These are phyloP conservation scores for Collybia mongolica DNA, from an alignment of 768 basidiomycete genomes.

Conservation along the genomic window DNA sequence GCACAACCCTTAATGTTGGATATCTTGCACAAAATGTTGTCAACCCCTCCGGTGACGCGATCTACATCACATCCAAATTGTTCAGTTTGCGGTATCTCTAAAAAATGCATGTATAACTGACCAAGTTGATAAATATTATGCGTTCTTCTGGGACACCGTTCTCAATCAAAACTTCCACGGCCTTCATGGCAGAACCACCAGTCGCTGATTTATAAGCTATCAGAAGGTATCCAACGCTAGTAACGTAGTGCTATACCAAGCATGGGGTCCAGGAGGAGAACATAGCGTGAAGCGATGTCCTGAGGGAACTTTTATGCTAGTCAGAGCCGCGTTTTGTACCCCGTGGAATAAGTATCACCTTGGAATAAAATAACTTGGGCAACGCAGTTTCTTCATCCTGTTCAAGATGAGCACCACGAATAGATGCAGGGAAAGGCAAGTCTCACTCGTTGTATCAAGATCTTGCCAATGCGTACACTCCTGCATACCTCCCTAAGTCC, in stretches of 20 bases:
- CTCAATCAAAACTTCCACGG: slow-evolving; percentile 90
- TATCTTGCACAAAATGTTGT: slow-evolving; percentile 74
- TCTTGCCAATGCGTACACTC: slow-evolving; percentile 94
- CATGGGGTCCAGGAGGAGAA: slow-evolving; percentile 96
- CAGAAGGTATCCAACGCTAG: neutral
- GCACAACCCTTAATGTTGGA: slow-evolving; percentile 74
- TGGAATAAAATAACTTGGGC: slow-evolving; percentile 91
- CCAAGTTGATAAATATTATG: slow-evolving; percentile 93
- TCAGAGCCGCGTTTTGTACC: neutral
- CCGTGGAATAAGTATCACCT: slow-evolving; percentile 39
- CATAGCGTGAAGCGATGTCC: slow-evolving; percentile 89
- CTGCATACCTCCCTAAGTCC: slow-evolving; percentile 95
- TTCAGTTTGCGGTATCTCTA: neutral
- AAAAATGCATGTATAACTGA: slow-evolving; percentile 29
- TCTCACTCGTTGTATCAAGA: slow-evolving; percentile 90
- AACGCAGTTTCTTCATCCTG: slow-evolving; percentile 94
- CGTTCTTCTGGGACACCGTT: slow-evolving; percentile 93
- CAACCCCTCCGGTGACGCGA: slow-evolving; percentile 89
- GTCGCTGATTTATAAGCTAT: slow-evolving; percentile 53
- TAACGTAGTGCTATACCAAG: slow-evolving; percentile 57
- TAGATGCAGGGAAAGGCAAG: neutral
- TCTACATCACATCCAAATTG: slow-evolving; percentile 39
- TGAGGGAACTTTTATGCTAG: slow-evolving; percentile 67
- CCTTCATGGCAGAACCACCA: slow-evolving; percentile 97
- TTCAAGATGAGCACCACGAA: neutral